Evolutionary conservation across 148 eudicot genomes (phyloP), one percentile per base, ranked within the genome.

Genomic region (Rhododendron mucronatum): DNA sequence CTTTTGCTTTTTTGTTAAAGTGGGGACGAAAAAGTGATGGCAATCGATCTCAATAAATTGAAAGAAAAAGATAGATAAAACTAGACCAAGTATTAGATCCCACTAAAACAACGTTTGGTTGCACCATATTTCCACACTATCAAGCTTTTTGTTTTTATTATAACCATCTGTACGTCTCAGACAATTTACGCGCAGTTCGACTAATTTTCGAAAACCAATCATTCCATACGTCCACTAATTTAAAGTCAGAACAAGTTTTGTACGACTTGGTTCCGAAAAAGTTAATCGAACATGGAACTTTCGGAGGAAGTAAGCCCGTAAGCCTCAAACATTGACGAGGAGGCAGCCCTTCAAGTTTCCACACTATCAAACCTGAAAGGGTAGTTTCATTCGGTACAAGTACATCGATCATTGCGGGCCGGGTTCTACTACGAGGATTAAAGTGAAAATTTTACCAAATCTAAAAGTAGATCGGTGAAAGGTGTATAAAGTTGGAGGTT

Each of bases 1-100:
- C 94, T 91, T 92, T 93, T 87, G 82, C 92, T 92, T 94, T 94
- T 94, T 86, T 90, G 89, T 87, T 83, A 92, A 92, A 92, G 94
- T 89, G 87, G 90, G 88, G 86, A 79, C 74, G 88, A 47, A 91
- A 86, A 91, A 91, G 95, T 61, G 75, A 87, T 87, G 63, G 88
- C 88, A 89, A 90, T 86, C 33, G 35, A 67, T 91, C 88, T 89
- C 90, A 78, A 84, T 74, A 86, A 88, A 90, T 87, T 26, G 33
- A 85, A 61, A 87, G 33, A 85, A 61, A 87, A 88, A 74, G 76
- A 53, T 35, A 37, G 78, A 83, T 75, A 57, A 13, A 30, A 28
- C 30, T 30, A 71, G 28, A 33, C 18, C 76, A 28, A 69, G 76
- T 14, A 28, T 28, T 28, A 30, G 73, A 86, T 83, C 81, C 21